Evolutionary conservation across 495 filamentous ascomycete genomes (phyloP), one percentile per base, ranked within the genome.

Genomic region (Neurospora sp.): DNA sequence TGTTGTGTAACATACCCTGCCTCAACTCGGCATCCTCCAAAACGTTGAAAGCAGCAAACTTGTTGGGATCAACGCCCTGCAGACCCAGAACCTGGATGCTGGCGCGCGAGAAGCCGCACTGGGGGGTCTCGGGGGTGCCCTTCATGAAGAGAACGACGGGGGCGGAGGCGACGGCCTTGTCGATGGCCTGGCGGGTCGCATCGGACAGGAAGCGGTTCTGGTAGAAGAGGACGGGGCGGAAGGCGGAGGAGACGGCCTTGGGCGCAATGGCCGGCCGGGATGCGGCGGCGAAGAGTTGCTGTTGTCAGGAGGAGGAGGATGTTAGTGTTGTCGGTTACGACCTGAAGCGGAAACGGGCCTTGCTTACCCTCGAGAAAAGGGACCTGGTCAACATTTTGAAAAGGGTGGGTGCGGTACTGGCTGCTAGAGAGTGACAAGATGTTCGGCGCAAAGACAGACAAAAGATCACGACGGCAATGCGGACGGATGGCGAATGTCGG

Each of bases 111-210:
- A 98, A 99, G 46, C 96, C 96, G 82, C 96, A 99, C 80, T 99
- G 95, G n/a, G 96, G 96, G 31, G 88, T 93, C 82, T 98, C 96
- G 48, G 96, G 96, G 3, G 96, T 98, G 70, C 96, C 95, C 83
- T 98, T 98, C 95, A 98, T 98, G 85, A 98, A 99, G 37, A 99
- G 87, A 18, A 99, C 96, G 1, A 99, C 95, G 5, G 94, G 95
- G 11, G 93, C 90, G 2, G 93, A 92, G 35, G 80, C 83, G 22
- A 98, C 89, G 10, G 94, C 94, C 80, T 94, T 92, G 78, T 98
- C 92, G 74, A 99, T 98, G 5, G 94, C 93, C 38, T 87, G 81
- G 72, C 84, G 87, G 27, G 91, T 94, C 75, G 93, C 89, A 39
- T 89, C 85, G 14, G 96, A 97, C 44, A 99, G 87, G 20, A 91